Base-by-base conservation (phyloP, 345 rosid species). In the Hibiscus mutabilis region DNA sequence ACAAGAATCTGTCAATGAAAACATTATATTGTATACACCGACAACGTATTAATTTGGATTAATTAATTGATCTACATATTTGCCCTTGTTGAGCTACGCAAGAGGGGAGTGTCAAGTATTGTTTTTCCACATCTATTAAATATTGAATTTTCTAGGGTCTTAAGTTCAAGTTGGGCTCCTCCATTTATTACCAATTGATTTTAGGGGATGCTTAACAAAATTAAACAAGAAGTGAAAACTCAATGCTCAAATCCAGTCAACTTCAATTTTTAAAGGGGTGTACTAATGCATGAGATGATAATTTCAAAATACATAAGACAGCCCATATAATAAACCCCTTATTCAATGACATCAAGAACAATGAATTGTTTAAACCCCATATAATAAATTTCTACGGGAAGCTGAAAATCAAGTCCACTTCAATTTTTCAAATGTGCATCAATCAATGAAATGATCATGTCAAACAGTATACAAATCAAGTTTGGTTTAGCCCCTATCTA, bases 161-260 rank as follows among this genome's bases (percentile, higher is more conserved):
- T 52, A 18, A 16, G n/a, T 52, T 52, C 57, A 52, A 52, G 22
- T n/a, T 51, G 57, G 57, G 21, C 18, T 22, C 57, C 57, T n/a
- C 57, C 57, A 52, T 52, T 52, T n/a, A 16, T 52, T 52, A 52
- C 8, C 21, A n/a, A 52, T 18, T 16, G 22, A 19, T 52, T 52
- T 52, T n/a, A 52, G 57, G 57, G 22, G 57, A 52, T n/a, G 57
- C 21, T 52, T n/a, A n/a, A 52, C 22, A 52, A 66, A 66, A 66
- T 15, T 63, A 37, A 63, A 63, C 35, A 31, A 19, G 4, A 62
- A 62, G 47, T 19, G 27, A 40, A 19, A 40, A 44, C 37, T 12
- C 18, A 37, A 62, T 10, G 52, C 22, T 47, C 16, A 66, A 66
- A 66, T 47, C 51, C 11, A 49, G n/a, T 49, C 53, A 15, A 49